Conservation (phyloP, 2,329 filamentous ascomycete genomes). For the Shiraia sp. region DNA sequence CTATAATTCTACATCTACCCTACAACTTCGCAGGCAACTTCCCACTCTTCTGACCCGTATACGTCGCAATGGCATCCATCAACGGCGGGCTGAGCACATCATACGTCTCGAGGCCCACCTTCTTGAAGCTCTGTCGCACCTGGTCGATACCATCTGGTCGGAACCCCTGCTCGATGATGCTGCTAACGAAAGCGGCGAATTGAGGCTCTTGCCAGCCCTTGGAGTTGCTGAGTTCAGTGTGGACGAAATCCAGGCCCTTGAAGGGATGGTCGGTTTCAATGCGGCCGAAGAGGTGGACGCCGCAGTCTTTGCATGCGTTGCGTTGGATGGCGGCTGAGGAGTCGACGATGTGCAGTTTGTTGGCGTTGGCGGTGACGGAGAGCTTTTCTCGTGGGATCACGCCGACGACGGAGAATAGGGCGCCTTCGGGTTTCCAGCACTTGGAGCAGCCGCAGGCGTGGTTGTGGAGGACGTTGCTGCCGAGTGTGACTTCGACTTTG, state of each 20-base stretch:
- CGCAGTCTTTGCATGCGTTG: constrained; percentile 48
- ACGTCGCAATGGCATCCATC: constrained; percentile 61
- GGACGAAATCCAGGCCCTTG: constrained; percentile 71
- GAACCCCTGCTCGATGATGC: constrained; percentile 70
- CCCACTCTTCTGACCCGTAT: constrained; percentile 55
- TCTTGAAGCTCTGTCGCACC: constrained; percentile 59
- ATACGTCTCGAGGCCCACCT: constrained; percentile 63
- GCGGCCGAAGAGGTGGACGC: constrained; percentile 68
- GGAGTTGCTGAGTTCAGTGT: constrained; percentile 62
- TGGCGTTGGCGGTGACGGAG: constrained; percentile 59
- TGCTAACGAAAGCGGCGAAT: constrained; percentile 70
- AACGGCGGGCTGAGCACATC: constrained; percentile 64
- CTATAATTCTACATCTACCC: background rate
- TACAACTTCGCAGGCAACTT: constrained; percentile 30
- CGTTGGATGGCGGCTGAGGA: constrained; percentile 60
- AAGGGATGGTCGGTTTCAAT: constrained; percentile 69
- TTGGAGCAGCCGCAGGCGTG: constrained; percentile 73
- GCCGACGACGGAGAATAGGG: constrained; percentile 67
- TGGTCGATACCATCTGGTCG: constrained; percentile 58
- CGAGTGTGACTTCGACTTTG: constrained; percentile 62
- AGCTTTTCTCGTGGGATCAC: constrained; percentile 63
- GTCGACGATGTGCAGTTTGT: constrained; percentile 62
- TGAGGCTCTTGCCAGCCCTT: constrained; percentile 74
- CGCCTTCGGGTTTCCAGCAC: constrained; percentile 69
- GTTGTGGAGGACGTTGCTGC: constrained; percentile 66